phyloP scores from a whole-genome alignment of 352 stramenopile genomes.

The Phytophthora pini region DNA sequence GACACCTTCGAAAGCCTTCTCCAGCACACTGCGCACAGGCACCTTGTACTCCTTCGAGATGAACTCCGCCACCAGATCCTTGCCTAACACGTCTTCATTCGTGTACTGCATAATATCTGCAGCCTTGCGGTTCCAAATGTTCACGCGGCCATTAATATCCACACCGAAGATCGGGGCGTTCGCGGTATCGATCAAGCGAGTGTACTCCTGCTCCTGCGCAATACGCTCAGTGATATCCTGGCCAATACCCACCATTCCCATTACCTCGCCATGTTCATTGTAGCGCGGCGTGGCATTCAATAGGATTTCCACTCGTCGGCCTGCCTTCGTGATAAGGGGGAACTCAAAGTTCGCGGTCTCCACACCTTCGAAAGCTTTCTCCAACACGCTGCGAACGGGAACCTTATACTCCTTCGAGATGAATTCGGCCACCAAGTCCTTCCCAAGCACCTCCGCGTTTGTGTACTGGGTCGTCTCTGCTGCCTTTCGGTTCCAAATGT shows the following conservation, averaged over 20 bases:
- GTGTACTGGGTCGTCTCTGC: slow-evolving; percentile 32
- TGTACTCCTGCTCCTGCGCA: slow-evolving; percentile 47
- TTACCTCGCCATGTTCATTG: slow-evolving; percentile 12
- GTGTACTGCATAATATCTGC: slow-evolving; percentile 59
- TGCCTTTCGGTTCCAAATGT: slow-evolving; percentile 77
- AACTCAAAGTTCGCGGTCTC: slow-evolving; percentile 51
- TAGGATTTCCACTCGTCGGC: background rate
- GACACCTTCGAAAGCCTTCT: slow-evolving; percentile 43
- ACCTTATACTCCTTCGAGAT: slow-evolving; percentile 47
- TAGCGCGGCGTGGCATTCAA: slow-evolving; percentile 28
- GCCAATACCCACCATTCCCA: slow-evolving; percentile 36
- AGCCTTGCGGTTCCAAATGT: slow-evolving; percentile 77
- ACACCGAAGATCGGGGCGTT: slow-evolving; percentile 88
- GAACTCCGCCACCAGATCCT: slow-evolving; percentile 75
- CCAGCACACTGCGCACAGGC: slow-evolving; percentile 28
- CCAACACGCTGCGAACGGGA: slow-evolving; percentile 35
- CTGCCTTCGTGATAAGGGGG: background rate
- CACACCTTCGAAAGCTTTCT: slow-evolving; percentile 49
- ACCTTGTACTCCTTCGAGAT: slow-evolving; percentile 53
- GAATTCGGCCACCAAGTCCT: slow-evolving; percentile 52
- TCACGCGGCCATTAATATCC: slow-evolving; percentile 60
- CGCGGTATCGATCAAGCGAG: slow-evolving; percentile 63
- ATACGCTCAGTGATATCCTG: slow-evolving; percentile 66
- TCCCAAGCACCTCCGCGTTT: slow-evolving; percentile 49
- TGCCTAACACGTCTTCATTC: slow-evolving; percentile 43